Percentiles rank a stretch among this genome's conserved stretches.
These are phyloP conservation scores for Peniophora sp. DNA, from an alignment of 1,284 basidiomycete species.

Conservation along the genomic window DNA sequence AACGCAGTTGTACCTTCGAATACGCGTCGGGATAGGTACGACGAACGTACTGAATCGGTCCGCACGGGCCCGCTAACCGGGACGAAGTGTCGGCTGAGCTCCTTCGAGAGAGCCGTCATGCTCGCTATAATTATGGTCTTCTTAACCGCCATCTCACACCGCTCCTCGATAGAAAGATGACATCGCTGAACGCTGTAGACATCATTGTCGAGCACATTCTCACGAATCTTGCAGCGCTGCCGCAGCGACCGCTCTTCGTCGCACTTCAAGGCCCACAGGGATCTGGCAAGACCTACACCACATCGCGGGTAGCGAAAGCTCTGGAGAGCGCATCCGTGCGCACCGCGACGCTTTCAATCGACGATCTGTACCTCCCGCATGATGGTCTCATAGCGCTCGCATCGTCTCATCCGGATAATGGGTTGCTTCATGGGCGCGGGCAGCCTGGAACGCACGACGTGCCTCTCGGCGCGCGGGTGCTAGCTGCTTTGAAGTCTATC, in stretches of 20 bases:
- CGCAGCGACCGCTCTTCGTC: constrained; percentile 51
- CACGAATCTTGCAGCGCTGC: constrained; percentile 32
- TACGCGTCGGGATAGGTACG: no score
- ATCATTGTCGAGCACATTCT: constrained; percentile 25
- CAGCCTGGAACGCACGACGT: constrained; percentile 87
- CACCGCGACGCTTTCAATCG: constrained; percentile 69
- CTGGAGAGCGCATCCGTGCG: constrained; percentile 46
- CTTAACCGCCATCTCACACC: no score
- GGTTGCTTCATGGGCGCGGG: constrained; percentile 69
- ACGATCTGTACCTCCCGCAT: constrained; percentile 82
- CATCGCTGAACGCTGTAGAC: not conserved
- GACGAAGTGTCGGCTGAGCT: no score
- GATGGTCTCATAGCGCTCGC: constrained; percentile 48
- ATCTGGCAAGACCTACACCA: constrained; percentile 73
- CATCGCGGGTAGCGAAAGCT: constrained; percentile 41
- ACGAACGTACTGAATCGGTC: no score
- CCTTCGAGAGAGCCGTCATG: no score
- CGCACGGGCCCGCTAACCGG: no score
- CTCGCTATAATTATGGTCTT: no score
- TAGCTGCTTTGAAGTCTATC: constrained; percentile 44
- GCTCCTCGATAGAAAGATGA: no score
- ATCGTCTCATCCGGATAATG: constrained; percentile 45
- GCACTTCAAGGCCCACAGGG: constrained; percentile 86
- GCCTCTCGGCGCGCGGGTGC: constrained; percentile 44
- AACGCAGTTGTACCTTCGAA: no score